phyloP scores from a whole-genome alignment of 495 filamentous ascomycete species.

The Patellaria atrata region DNA sequence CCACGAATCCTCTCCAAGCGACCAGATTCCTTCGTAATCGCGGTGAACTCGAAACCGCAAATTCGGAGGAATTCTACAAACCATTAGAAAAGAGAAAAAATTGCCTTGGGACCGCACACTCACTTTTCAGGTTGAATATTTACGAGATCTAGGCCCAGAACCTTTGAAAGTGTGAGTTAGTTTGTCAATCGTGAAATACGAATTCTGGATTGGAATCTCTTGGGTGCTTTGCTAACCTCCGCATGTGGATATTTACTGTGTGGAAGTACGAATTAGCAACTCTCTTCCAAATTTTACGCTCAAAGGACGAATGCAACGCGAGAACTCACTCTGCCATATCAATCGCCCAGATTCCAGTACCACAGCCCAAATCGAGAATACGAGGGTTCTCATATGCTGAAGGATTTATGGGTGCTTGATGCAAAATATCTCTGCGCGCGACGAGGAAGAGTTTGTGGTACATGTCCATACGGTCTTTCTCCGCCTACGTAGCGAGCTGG shows the following conservation, averaged over 20 bases:
- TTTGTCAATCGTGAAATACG: not conserved
- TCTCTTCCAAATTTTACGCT: too few relatives aligned
- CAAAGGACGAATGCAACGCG: too few relatives aligned
- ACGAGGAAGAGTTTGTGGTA: constrained; percentile 34
- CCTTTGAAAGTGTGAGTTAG: constrained; percentile 25
- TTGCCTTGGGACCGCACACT: constrained; percentile 13
- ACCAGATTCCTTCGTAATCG: constrained; percentile 76
- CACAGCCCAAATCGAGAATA: constrained; percentile 71
- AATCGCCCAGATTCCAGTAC: constrained; percentile 85
- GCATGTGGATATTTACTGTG: constrained; percentile 43
- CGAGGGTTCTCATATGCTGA: constrained; percentile 11
- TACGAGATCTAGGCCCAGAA: constrained; percentile 64
- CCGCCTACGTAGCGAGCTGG: constrained; percentile 16
- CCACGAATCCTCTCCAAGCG: constrained; percentile 56
- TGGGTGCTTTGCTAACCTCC: constrained; percentile 23
- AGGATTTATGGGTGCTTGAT: constrained; percentile 37
- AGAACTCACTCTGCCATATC: constrained; percentile 63
- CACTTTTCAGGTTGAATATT: constrained; percentile 66
- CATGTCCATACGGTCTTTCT: constrained; percentile 31
- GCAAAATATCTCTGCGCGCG: constrained; percentile 44
- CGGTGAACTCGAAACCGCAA: constrained; percentile 49
- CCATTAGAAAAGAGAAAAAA: constrained; percentile 10
- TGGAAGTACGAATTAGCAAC: constrained; percentile 9
- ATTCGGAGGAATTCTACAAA: constrained; percentile 51
- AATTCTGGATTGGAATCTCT: not conserved